These are phyloP conservation scores for Mucor saturninus DNA, from an alignment of 371 early-diverging fungal species.

Conservation along the genomic window DNA sequence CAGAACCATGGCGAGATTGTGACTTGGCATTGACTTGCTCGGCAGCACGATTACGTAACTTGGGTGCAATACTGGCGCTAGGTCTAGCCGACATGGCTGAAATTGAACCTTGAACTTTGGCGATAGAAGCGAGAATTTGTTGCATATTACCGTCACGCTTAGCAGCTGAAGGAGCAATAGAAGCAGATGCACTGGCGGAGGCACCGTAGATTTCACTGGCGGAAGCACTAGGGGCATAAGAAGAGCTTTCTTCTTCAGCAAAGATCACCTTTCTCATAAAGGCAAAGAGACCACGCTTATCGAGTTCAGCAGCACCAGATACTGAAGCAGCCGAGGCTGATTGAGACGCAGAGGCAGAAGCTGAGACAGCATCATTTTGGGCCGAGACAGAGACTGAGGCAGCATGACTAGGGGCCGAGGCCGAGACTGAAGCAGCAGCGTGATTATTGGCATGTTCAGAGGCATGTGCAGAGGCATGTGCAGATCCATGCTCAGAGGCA, in stretches of 20 bases:
- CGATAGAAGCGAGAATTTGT: not conserved
- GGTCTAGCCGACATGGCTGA: not conserved
- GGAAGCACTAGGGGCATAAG: slow-evolving; percentile 7
- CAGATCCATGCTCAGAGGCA: slow-evolving; percentile 5
- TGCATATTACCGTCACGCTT: too few relatives aligned
- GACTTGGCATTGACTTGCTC: not conserved
- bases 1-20: not conserved
- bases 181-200: not conserved
- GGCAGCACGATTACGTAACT: not conserved
- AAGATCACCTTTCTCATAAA: slow-evolving; percentile 3
- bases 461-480: not conserved
- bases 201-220: not conserved
- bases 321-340: slow-evolving; percentile 3
- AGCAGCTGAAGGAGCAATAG: not conserved
- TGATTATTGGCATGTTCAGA: too few relatives aligned
- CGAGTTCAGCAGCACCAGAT: not conserved
- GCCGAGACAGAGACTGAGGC: not conserved
- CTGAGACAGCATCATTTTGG: slow-evolving; percentile 8
- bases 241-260: not conserved
- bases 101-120: slow-evolving; percentile 6
- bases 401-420: slow-evolving; percentile 5
- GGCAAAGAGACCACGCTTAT: slow-evolving; percentile 4
- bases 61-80: not conserved
- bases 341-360: slow-evolving; percentile 10
- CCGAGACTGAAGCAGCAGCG: not conserved